Evolutionary conservation across 805 yeast genomes (phyloP), one percentile per base, ranked within the genome.

Genomic region (Myxozyma lipomycoides): DNA sequence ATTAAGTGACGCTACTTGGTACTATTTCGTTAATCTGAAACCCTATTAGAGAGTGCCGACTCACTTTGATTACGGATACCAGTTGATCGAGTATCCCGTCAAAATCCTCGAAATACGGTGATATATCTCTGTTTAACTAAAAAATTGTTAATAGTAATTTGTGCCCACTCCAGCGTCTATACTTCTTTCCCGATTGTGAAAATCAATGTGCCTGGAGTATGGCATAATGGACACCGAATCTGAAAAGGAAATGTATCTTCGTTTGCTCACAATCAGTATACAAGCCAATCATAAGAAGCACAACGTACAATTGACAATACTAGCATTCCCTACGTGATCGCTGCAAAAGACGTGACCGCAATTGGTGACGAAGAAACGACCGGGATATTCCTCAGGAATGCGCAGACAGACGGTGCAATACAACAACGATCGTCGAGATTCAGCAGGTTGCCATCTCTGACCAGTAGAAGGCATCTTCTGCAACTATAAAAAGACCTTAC

Each of bases 291-390:
- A 28, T 17, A 23, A 23, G 17, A 43, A 17, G 38, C 15, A 42
- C 7, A 12, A 17, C 50, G 19, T 21, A 52, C 56, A 2, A 21
- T 38, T 41, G 17, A 28, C 6, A 22, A 52, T 26, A 18, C 40
- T 40, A 4, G 44, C 18, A 28, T 48, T 30, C 2, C 37, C 56
- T 5, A 52, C 28, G 30, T 52, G 56, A 4, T 26, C 34, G 4
- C 41, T 46, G 22, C 56, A 52, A 23, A 52, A 52, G 2, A 43
- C 46, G 36, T 52, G 56, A 5, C 56, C 56, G 19, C 56, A 52
- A 3, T 28, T 43, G 18, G 43, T 24, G 3, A 52, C 39, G 23
- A 48, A 52, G n/a, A 24, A 48, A 52, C 12, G 32, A 9, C 15
- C 37, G 18, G 25, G 37, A 38, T n/a, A n/a, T 10, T 26, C 28